Percentiles rank a stretch among this genome's conserved stretches.
Conservation (phyloP, 805 yeast species). For the Ogataea dorogensis region DNA sequence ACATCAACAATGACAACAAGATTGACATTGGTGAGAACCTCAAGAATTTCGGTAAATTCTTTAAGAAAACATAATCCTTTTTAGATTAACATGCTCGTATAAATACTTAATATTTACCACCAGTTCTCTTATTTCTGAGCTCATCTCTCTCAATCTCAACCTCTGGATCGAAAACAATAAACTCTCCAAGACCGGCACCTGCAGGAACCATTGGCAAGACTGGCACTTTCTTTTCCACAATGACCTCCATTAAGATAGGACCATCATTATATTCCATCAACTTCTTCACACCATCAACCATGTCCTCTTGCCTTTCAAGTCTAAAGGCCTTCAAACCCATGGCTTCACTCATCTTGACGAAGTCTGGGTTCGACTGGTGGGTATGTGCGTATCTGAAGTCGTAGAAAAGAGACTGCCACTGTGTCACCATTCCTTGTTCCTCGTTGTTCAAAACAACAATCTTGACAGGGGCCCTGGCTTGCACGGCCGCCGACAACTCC, state of each 20-base stretch:
- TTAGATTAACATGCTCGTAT: constrained; percentile 6
- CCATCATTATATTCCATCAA: constrained; percentile 71
- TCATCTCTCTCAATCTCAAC: constrained; percentile 69
- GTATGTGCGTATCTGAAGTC: constrained; percentile 98
- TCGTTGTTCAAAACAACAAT: constrained; percentile 89
- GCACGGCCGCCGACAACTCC: constrained; percentile 92
- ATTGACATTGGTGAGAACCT: constrained; percentile 68
- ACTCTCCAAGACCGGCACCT: constrained; percentile 92
- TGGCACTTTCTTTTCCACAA: constrained; percentile 90
- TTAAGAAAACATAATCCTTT: constrained; percentile 33
- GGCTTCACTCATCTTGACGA: constrained; percentile 87
- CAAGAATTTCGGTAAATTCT: constrained; percentile 59
- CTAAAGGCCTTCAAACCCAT: constrained; percentile 89
- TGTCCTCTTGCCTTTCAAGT: constrained; percentile 65
- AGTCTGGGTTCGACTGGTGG: constrained; percentile 93
- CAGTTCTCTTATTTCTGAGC: constrained; percentile 70
- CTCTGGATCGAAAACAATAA: constrained; percentile 80
- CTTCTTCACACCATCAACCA: constrained; percentile 55
- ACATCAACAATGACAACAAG: constrained; percentile 52
- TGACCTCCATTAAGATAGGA: constrained; percentile 87
- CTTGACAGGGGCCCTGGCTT: constrained; percentile 89
- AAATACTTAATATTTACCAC: constrained; percentile 55
- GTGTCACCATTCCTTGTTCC: constrained; percentile 99
- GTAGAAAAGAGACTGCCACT: constrained; percentile 97
- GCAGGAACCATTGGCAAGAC: constrained; percentile 98